Conservation (phyloP, 2,329 filamentous ascomycete species). For the Grosmannia penicillata region DNA sequence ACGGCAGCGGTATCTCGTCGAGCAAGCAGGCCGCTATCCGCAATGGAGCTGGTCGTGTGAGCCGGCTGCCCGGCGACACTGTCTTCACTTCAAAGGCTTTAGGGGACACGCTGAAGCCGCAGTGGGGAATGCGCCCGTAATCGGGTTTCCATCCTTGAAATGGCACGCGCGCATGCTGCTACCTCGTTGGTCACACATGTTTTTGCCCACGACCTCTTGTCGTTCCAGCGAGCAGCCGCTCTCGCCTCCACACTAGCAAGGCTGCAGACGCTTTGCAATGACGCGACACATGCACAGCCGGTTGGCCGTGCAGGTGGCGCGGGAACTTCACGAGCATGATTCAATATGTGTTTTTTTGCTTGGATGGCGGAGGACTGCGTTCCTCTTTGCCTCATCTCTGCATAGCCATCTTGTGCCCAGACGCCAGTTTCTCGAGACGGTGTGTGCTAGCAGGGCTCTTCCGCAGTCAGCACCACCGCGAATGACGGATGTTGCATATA, state of each 20-base stretch:
- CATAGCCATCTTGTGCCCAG: neutral
- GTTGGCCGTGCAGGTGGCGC: neutral
- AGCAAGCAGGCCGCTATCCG: conserved; percentile 58
- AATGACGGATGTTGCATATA: conserved; percentile 8
- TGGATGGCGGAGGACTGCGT: no score
- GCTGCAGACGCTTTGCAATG: neutral
- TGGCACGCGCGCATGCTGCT: neutral
- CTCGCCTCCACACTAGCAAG: neutral
- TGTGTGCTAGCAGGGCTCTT: neutral
- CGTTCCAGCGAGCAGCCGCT: neutral
- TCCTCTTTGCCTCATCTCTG: neutral
- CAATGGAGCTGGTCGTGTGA: conserved; percentile 72
- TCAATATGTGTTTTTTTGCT: conserved; percentile 1
- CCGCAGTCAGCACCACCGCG: neutral
- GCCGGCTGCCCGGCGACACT: conserved; percentile 64
- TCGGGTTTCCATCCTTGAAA: neutral
- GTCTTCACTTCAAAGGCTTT: conserved; percentile 65
- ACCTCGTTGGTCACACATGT: neutral
- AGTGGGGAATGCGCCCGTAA: conserved; percentile 36
- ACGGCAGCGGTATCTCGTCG: conserved; percentile 63
- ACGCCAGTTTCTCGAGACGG: neutral
- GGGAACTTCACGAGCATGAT: neutral
- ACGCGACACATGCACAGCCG: neutral
- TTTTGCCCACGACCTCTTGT: neutral
- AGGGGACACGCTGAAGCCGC: conserved; percentile 42